A percentile compares a stretch with the other conserved stretches of the same genome.
Conservation (phyloP, 495 filamentous ascomycete genomes). For the Hamigera avellanea region DNA sequence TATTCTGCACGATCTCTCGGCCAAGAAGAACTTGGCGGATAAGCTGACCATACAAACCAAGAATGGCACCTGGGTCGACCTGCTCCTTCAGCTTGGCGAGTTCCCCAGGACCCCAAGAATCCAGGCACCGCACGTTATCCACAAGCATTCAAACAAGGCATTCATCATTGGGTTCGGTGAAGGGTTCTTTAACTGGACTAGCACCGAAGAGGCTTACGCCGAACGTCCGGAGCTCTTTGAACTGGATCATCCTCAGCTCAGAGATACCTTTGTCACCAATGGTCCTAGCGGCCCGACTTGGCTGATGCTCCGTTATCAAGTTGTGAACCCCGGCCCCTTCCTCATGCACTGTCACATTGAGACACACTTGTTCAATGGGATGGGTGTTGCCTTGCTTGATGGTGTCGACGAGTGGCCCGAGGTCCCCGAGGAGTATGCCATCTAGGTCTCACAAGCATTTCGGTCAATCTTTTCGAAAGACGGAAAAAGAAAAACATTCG, state of each 20-base stretch:
- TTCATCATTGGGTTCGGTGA: slow-evolving; percentile 33
- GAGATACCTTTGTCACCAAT: slow-evolving; percentile 32
- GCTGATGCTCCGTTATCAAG: slow-evolving; percentile 40
- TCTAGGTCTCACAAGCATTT: too few species aligned
- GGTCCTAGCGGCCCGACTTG: slow-evolving; percentile 21
- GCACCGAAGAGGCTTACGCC: slow-evolving; percentile 28
- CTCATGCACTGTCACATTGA: slow-evolving; percentile 44
- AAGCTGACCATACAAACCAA: slow-evolving; percentile 29
- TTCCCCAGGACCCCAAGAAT: slow-evolving; percentile 5
- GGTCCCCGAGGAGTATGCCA: slow-evolving; percentile 8
- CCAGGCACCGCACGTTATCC: slow-evolving; percentile 38
- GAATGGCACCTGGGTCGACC: slow-evolving; percentile 41
- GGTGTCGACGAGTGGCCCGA: slow-evolving; percentile 38
- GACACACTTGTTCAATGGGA: slow-evolving; percentile 36
- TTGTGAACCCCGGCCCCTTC: slow-evolving; percentile 36
- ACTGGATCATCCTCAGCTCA: slow-evolving; percentile 27
- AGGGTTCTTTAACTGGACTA: slow-evolving; percentile 27
- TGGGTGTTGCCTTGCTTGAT: slow-evolving; percentile 37
- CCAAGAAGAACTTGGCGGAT: slow-evolving; percentile 7
- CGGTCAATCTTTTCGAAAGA: too few species aligned
- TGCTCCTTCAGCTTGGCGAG: slow-evolving; percentile 28
- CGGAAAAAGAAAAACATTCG: too few species aligned
- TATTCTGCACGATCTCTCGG: slow-evolving; percentile 6
- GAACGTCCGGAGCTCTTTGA: slow-evolving; percentile 32
- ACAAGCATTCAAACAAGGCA: slow-evolving; percentile 43